These are phyloP conservation scores for Fagopyrum tataricum DNA, from an alignment of 148 eudicot species.

Conservation along the genomic window DNA sequence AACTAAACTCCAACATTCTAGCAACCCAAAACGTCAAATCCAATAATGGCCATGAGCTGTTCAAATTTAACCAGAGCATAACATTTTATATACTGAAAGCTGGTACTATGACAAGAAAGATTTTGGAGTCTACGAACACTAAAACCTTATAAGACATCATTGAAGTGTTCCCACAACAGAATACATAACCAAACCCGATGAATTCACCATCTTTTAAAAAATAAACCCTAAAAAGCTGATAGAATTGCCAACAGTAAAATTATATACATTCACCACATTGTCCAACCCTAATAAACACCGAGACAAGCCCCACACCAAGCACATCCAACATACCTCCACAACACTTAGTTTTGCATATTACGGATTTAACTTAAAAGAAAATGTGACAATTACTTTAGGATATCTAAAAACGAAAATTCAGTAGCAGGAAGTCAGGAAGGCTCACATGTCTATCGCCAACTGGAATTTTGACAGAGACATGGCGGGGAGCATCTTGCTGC, in stretches of 20 bases:
- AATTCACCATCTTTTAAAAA: background rate
- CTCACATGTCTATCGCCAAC: constrained; percentile 89
- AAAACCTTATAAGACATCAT: no score
- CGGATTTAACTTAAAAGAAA: background rate
- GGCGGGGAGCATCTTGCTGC: constrained; percentile 20
- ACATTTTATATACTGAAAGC: background rate
- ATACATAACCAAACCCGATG: background rate
- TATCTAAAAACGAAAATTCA: background rate
- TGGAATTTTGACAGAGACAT: constrained; percentile 63
- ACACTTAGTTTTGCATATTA: background rate
- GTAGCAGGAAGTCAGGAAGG: constrained; percentile 6
- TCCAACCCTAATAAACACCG: no score
- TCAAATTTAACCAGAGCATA: background rate
- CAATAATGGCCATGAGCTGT: background rate
- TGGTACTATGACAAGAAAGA: no score
- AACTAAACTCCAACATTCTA: background rate
- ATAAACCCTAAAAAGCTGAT: no score
- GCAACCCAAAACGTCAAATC: background rate
- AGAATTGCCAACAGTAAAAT: no score
- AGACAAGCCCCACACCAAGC: no score
- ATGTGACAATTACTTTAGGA: background rate
- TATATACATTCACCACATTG: no score
- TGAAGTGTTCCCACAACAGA: no score
- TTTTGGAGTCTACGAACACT: no score
- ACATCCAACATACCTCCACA: background rate